These are phyloP conservation scores for Albatrellus sp. DNA, from an alignment of 1,284 basidiomycete species.

Conservation along the genomic window DNA sequence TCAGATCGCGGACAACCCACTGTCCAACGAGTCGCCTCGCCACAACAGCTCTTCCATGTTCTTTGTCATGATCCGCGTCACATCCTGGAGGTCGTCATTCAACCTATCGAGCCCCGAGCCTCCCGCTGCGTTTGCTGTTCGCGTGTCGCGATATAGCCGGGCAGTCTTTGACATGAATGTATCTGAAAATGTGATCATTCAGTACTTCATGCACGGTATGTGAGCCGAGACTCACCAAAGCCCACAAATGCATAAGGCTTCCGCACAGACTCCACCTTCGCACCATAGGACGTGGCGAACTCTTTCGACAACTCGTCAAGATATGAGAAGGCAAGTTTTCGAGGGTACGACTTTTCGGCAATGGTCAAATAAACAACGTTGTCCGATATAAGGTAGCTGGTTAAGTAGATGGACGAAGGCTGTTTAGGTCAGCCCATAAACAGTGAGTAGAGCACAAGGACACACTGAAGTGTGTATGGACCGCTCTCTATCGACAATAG, in stretches of 20 bases:
- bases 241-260: conserved; percentile 95
- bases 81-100: conserved; percentile 94
- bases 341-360: conserved; percentile 92
- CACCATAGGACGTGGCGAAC: conserved; percentile 84
- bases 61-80: conserved; percentile 99
- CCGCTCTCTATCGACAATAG: conserved; percentile 96
- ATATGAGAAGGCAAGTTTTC: conserved; percentile 96
- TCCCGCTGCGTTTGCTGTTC: conserved; percentile 62
- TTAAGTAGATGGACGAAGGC: too few species aligned
- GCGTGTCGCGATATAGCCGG: conserved; percentile 86
- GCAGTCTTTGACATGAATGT: conserved; percentile 99
- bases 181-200: conserved; percentile 34
- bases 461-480: conserved; percentile 85
- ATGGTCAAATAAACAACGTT: conserved; percentile 95
- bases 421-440: not conserved
- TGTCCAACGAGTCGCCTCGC: conserved; percentile 93
- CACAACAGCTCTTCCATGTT: conserved; percentile 99
- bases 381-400: conserved; percentile 87
- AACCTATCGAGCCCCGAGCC: conserved; percentile 69
- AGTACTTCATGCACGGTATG: conserved; percentile 1
- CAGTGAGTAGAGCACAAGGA: conserved; percentile 12
- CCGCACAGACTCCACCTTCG: conserved; percentile 74
- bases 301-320: conserved; percentile 96
- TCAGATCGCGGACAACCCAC: conserved; percentile 32
- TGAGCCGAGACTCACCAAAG: conserved; percentile 54